These are phyloP conservation scores for Lecanicillium sp. DNA, from an alignment of 2,329 filamentous ascomycete genomes.

Conservation along the genomic window DNA sequence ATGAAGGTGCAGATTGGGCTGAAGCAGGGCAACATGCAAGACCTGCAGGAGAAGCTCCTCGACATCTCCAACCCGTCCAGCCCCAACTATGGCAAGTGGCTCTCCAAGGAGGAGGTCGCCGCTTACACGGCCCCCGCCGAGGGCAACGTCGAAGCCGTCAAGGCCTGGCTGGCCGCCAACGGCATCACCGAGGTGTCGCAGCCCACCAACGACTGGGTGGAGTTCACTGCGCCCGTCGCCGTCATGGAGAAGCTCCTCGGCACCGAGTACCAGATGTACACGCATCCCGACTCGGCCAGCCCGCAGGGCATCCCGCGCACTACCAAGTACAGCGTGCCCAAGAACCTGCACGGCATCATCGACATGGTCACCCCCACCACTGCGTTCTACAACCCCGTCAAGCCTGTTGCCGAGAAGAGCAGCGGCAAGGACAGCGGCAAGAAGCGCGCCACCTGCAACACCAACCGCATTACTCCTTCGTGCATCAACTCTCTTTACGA, in stretches of 20 bases:
- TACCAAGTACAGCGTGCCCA: conserved; percentile 15
- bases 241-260: not conserved
- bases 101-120: conserved; percentile 19
- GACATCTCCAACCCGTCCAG: conserved; percentile 21
- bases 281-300: not conserved
- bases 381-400: conserved; percentile 9
- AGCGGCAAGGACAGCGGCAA: not conserved
- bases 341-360: conserved; percentile 12
- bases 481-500: conserved; percentile 12
- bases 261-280: not conserved
- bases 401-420: not conserved
- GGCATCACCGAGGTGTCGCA: conserved; percentile 7
- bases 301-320: not conserved
- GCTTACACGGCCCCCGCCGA: conserved; percentile 20
- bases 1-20: too few species aligned
- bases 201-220: conserved; percentile 1
- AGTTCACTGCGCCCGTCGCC: not conserved
- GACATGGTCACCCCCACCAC: conserved; percentile 15
- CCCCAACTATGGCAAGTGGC: conserved; percentile 21
- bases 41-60: conserved; percentile 20
- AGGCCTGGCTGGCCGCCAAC: conserved; percentile 18
- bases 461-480: conserved; percentile 9
- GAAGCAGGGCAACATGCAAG: conserved; percentile 18
- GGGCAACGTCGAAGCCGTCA: conserved; percentile 17
- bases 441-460: not conserved